Base-by-base conservation (phyloP, 352 stramenopile genomes). In the Globisporangium polare region DNA sequence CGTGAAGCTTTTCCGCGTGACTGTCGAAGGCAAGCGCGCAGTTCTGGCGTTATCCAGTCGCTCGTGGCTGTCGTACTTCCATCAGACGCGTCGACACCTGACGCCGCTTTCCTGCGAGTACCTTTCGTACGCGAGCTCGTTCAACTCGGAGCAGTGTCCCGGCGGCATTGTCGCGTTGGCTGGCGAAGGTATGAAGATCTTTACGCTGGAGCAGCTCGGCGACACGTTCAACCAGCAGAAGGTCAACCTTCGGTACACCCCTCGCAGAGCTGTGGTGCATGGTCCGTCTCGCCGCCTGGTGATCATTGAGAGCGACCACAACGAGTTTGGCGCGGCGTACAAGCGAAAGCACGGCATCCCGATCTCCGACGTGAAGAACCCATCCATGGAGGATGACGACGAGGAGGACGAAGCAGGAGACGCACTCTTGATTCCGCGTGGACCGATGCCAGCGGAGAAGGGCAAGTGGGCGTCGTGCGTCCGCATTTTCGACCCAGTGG, bases 261-360 rank as follows among this genome's bases (percentile, higher is more conserved):
- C 98, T 42, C 92, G 97, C 52, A 89, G 97, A 70, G 97, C 98
- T 50, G 92, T 97, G 2, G 68, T 98, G 9, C 80, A 99, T 50
- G 86, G 86, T 8, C 69, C 80, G 13, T 89, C 82, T 9, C 76
- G 92, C 56, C 79, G 97, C 46, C 71, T 99, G 2, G 80, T 98
- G 37, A 74, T 99, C n/a, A 92, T 99, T 56, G 97, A 99, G 77
- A 97, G 89, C 49, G 98, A 99, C 69, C 93, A 98, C 70, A 99
- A 99, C 69, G 94, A 98, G 46, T 98, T 92, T 59, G 93, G 88
- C 43, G 80, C 89, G 35, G 87, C 92, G 43, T 94, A 98, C 69
- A 98, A 98, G 61, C 75, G 83, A 33, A 66, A 92, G 50, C 71
- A 88, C 62, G 80, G 85, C 3, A 63, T 91, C 27, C 64, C 71